Conservation (phyloP, 768 basidiomycete species). For the Tricholoma furcatifolium region DNA sequence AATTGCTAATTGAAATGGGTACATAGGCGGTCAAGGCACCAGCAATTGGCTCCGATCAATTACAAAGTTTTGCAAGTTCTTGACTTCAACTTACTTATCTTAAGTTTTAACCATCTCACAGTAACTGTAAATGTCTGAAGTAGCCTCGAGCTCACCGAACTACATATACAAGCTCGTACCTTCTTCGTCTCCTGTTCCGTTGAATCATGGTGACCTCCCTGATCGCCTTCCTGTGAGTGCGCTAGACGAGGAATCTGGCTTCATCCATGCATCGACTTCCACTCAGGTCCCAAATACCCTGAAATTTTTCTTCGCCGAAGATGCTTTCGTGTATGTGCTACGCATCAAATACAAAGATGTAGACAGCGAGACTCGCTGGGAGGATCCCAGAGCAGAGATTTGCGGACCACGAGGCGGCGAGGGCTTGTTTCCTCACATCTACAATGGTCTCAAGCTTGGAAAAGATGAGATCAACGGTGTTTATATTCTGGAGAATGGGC, state of each 20-base stretch:
- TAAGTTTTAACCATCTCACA: too few relatives aligned
- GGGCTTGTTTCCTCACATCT: slow-evolving; percentile 54
- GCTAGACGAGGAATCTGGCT: slow-evolving; percentile 44
- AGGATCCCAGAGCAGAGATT: slow-evolving; percentile 40
- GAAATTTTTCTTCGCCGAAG: slow-evolving; percentile 41
- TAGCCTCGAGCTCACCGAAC: slow-evolving; percentile 30
- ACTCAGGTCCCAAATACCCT: slow-evolving; percentile 47
- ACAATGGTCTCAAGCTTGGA: slow-evolving; percentile 45
- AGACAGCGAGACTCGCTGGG: slow-evolving; percentile 46
- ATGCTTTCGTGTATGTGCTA: slow-evolving; percentile 40
- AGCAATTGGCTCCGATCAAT: not conserved
- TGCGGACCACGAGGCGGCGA: slow-evolving; percentile 45
- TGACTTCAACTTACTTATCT: too few relatives aligned
- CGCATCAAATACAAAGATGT: slow-evolving; percentile 41
- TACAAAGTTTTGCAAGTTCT: not conserved
- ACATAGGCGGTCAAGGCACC: too few relatives aligned
- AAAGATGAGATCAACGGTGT: slow-evolving; percentile 45
- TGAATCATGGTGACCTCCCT: slow-evolving; percentile 32
- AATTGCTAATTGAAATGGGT: too few relatives aligned
- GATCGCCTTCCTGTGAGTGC: slow-evolving; percentile 48
- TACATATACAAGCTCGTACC: slow-evolving; percentile 65
- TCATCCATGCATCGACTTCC: slow-evolving; percentile 56
- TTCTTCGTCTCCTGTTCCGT: slow-evolving; percentile 36
- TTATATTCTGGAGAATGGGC: slow-evolving; percentile 24
- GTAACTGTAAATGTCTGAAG: slow-evolving; percentile 3